Base-by-base conservation (phyloP, 352 stramenopile genomes). In the Pythium dissotocum region DNA sequence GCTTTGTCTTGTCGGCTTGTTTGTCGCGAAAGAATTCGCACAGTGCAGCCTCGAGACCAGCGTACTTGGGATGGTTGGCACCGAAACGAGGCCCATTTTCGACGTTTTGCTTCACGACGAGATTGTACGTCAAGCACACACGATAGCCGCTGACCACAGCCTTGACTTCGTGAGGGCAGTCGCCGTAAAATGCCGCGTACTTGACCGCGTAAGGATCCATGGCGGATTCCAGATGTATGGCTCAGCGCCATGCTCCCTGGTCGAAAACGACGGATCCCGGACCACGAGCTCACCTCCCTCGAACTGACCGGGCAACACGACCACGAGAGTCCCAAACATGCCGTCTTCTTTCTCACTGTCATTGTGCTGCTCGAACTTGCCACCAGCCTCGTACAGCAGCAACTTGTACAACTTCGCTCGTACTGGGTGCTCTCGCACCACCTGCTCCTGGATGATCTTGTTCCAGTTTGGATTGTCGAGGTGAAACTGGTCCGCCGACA, bases 331-430 rank as follows among this genome's bases (percentile, higher is more conserved):
- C 0, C 75, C 78, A 35, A 87, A 80, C 77, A 84, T 84, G 12
- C 78, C 77, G 28, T 58, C 38, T 44, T 82, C 75, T 58, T 87
- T 84, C 68, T 87, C 78, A 48, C 71, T 87, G 58, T 87, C 78
- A 48, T 77, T 69, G 63, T 84, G 74, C n/a, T 52, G 63, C 18
- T 70, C 28, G 58, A 87, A 84, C 59, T 79, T 75, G 33, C 77
- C 78, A 6, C 72, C 76, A 48, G 58, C 46, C 16, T 78, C 77
- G 56, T 83, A 83, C 13, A 83, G 30, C 3, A 87, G 55, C 55
- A 87, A 38, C 62, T 84, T 83, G 72, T 85, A 81, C 38, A 75
- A 53, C 48, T 65, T 67, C 30, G 68, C 68, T 70, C 57, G 13
- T 68, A 28, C 8, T 30, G 7, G 12, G 54, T 38, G 8, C 18